Evolutionary conservation across 768 basidiomycete genomes (phyloP).

Genomic region (Strobilomyces echinocephalus): DNA sequence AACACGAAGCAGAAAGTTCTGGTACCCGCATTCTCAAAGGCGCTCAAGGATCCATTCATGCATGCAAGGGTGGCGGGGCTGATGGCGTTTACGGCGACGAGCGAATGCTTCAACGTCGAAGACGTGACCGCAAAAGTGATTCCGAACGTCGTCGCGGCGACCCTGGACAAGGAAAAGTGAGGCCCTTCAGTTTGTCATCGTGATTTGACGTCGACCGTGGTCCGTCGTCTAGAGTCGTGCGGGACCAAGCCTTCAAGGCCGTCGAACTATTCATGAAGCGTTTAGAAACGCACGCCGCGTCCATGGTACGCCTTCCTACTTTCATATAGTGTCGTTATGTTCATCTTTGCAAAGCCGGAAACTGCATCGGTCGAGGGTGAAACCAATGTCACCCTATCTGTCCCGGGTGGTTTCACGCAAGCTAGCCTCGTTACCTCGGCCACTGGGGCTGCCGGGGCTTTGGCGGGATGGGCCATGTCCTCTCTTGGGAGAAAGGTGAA

Average conservation of each 20-base stretch:
- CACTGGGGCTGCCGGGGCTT: conserved; percentile 83
- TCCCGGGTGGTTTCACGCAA: conserved; percentile 28
- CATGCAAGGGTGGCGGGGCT: conserved; percentile 91
- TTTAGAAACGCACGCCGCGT: conserved; percentile 70
- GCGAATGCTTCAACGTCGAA: conserved; percentile 82
- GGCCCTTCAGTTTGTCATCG: conserved; percentile 12
- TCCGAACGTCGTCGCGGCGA: conserved; percentile 71
- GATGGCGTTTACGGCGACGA: conserved; percentile 93
- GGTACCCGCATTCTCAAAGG: conserved; percentile 88
- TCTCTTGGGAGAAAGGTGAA: conserved; percentile 78
- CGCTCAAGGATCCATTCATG: conserved; percentile 86
- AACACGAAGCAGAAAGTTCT: conserved; percentile 96
- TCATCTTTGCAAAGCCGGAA: conserved; percentile 44
- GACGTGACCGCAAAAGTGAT: conserved; percentile 89
- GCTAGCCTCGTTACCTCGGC: conserved; percentile 71
- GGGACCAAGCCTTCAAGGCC: conserved; percentile 95
- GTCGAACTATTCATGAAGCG: conserved; percentile 82
- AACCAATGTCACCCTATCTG: conserved; percentile 20
- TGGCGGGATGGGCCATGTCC: conserved; percentile 96
- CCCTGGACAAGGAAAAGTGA: conserved; percentile 93
- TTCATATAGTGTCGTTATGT: neutral
- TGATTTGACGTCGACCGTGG: neutral
- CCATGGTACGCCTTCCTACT: conserved; percentile 58
- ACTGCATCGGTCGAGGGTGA: conserved; percentile 42
- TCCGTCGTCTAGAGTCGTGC: conserved; percentile 58